phyloP scores from a whole-genome alignment of 2,329 filamentous ascomycete species.

The Harringtonia aguacate region DNA sequence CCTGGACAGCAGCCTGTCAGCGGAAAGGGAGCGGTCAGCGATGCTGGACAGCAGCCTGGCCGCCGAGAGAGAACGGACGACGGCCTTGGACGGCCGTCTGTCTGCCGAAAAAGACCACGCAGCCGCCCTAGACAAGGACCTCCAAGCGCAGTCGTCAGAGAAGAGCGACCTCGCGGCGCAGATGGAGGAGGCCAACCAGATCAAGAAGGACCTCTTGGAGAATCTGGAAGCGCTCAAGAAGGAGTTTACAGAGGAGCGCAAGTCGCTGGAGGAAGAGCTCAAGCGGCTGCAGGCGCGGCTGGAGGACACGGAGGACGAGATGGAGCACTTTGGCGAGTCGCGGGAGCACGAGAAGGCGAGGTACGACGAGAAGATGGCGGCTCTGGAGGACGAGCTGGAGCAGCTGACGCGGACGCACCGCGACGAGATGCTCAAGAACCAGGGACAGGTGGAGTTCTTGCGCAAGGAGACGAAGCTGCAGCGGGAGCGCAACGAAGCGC shows the following conservation, averaged over 20 bases:
- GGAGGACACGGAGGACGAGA: conserved; percentile 85
- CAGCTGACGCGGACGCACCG: conserved; percentile 45
- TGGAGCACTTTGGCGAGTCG: conserved; percentile 74
- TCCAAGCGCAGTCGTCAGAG: conserved; percentile 43
- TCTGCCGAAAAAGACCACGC: conserved; percentile 59
- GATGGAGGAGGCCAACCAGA: conserved; percentile 79
- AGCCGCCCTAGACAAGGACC: conserved; percentile 58
- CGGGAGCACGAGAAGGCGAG: conserved; percentile 70
- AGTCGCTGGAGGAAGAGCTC: conserved; percentile 71
- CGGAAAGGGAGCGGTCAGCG: neutral
- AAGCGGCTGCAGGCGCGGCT: conserved; percentile 63
- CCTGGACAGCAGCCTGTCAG: neutral
- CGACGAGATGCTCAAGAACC: conserved; percentile 46
- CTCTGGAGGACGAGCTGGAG: conserved; percentile 62
- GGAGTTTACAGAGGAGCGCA: conserved; percentile 79
- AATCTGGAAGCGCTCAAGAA: conserved; percentile 89
- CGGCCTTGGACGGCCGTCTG: neutral
- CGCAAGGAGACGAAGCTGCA: conserved; percentile 50
- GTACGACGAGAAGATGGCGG: conserved; percentile 56
- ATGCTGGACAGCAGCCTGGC: neutral
- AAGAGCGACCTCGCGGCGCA: conserved; percentile 54
- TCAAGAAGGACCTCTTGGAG: conserved; percentile 84
- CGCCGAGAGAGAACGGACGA: neutral
- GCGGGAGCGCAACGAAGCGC: conserved; percentile 46
- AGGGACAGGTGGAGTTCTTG: conserved; percentile 53